Evolutionary conservation across 2,329 filamentous ascomycete species (phyloP).

Genomic region (Elsinoe arachidis): DNA sequence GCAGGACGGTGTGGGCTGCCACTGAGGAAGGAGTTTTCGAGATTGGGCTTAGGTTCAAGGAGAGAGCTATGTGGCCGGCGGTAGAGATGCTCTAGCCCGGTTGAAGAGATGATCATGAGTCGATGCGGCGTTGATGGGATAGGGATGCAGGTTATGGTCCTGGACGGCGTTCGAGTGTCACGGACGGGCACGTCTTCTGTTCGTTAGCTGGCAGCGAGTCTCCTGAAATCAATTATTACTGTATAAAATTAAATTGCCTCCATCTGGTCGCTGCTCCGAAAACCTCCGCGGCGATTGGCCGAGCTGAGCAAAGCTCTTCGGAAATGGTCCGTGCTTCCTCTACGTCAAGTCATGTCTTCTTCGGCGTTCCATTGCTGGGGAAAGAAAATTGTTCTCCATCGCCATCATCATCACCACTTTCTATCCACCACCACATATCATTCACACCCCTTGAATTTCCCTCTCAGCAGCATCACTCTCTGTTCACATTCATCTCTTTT

Average conservation of each 20-base stretch:
- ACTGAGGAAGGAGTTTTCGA: conserved; percentile 68
- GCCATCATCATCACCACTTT: neutral
- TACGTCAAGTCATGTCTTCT: neutral
- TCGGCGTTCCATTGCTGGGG: conserved; percentile 1
- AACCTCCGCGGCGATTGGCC: neutral
- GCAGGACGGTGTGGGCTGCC: conserved; percentile 38
- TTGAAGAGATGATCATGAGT: neutral
- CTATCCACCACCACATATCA: neutral
- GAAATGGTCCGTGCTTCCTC: neutral
- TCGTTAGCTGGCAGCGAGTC: no score
- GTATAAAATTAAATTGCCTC: no score
- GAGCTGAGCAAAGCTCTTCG: neutral
- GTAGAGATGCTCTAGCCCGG: conserved; percentile 29
- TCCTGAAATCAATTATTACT: no score
- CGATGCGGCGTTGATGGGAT: neutral
- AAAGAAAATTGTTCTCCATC: neutral
- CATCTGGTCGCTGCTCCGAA: neutral
- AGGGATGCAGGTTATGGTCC: neutral
- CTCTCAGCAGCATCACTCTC: neutral
- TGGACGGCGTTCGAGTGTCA: no score
- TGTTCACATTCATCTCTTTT: neutral
- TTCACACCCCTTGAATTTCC: neutral
- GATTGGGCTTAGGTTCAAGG: conserved; percentile 56
- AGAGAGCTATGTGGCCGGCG: conserved; percentile 44
- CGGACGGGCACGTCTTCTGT: no score